phyloP scores from a whole-genome alignment of 2,329 filamentous ascomycete genomes.

The Aschersonia sp. region DNA sequence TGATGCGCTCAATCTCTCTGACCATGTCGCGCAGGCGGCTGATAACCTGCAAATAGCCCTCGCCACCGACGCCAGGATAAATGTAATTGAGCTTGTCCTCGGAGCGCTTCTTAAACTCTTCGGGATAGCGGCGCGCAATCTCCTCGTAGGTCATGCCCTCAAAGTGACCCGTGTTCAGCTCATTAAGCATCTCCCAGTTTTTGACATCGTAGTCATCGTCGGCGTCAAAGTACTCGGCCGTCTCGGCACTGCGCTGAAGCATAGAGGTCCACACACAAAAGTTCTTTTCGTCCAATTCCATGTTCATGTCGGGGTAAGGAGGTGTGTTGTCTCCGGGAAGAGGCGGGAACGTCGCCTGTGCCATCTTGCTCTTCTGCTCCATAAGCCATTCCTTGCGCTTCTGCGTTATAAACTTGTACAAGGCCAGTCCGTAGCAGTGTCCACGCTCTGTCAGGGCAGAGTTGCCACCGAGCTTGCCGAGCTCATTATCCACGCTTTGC shows the following conservation, averaged over 20 bases:
- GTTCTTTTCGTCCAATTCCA: constrained; percentile 62
- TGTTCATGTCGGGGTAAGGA: constrained; percentile 74
- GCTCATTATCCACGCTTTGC: constrained; percentile 75
- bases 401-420: constrained; percentile 71
- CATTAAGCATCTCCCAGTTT: constrained; percentile 95
- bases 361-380: constrained; percentile 65
- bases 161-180: constrained; percentile 84
- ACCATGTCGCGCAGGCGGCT: constrained; percentile 91
- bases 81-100: constrained; percentile 89
- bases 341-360: constrained; percentile 74
- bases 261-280: constrained; percentile 99
- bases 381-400: constrained; percentile 73
- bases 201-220: constrained; percentile 96
- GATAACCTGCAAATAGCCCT: constrained; percentile 94
- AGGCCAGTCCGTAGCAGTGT: constrained; percentile 59
- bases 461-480: constrained; percentile 83
- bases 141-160: constrained; percentile 92
- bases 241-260: constrained; percentile 80
- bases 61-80: constrained; percentile 88
- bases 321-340: constrained; percentile 83
- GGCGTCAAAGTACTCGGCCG: constrained; percentile 72
- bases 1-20: constrained; percentile 92
- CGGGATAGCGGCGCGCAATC: constrained; percentile 63
- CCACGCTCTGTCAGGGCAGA: constrained; percentile 73
- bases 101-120: constrained; percentile 69